Percentiles rank a stretch among this genome's conserved stretches.
Evolutionary conservation across 306 rosid genomes (phyloP).

Genomic region (Hippophae rhamnoides): DNA sequence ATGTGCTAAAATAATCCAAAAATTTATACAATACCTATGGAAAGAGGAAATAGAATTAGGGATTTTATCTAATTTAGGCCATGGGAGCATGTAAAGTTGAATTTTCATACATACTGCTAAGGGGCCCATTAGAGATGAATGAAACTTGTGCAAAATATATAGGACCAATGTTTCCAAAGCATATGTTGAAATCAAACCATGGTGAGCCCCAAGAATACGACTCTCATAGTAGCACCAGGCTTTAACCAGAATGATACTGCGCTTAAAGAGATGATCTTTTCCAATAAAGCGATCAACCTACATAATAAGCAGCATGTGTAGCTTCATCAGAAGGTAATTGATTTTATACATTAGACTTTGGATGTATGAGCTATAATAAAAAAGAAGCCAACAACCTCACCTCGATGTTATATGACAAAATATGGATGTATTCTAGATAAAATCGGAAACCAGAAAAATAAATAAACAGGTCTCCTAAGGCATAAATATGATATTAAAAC

Average conservation of each 20-base stretch:
- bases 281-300: conserved; percentile 72
- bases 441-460: not conserved
- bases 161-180: conserved; percentile 84
- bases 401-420: not conserved
- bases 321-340: conserved; percentile 17
- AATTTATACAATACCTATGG: conserved; percentile 70
- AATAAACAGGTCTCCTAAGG: not conserved
- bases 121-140: conserved; percentile 60
- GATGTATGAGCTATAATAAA: not conserved
- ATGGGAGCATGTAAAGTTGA: not conserved
- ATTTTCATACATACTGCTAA: conserved; percentile 50
- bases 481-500: conserved; percentile 3
- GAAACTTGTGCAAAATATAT: conserved; percentile 70
- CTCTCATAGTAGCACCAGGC: conserved; percentile 97
- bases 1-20: conserved; percentile 79
- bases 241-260: conserved; percentile 70
- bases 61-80: conserved; percentile 1
- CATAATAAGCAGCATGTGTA: conserved; percentile 6
- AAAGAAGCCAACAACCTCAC: not conserved
- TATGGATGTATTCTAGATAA: too few species aligned
- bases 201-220: conserved; percentile 83
- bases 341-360: not conserved
- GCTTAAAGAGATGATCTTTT: conserved; percentile 73
- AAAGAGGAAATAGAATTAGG: conserved; percentile 7
- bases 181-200: conserved; percentile 84